phyloP scores from a whole-genome alignment of 306 rosid species.

The Arachis stenosperma region DNA sequence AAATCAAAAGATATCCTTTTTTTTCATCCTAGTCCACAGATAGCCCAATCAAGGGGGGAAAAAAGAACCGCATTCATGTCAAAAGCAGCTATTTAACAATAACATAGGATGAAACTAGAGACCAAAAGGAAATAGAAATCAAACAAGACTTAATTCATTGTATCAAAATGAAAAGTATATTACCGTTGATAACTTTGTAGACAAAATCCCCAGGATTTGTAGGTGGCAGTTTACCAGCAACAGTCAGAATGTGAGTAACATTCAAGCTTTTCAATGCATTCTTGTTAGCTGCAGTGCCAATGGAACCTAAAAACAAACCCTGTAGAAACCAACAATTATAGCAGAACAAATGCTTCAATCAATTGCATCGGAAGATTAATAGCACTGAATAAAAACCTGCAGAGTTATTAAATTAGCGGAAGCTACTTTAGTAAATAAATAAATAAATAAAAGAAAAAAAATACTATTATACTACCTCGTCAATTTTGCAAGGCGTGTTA shows the following conservation, averaged over 20 bases:
- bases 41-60: conserved; percentile 1
- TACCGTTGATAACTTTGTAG: conserved; percentile 66
- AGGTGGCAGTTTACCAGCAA: conserved; percentile 57
- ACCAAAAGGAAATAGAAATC: not conserved
- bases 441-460: not conserved
- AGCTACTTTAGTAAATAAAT: not conserved
- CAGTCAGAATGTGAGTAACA: conserved; percentile 78
- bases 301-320: conserved; percentile 86
- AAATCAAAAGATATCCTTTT: not conserved
- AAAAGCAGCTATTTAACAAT: conserved; percentile 5
- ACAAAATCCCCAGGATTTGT: conserved; percentile 61
- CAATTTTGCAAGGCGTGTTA: conserved; percentile 63
- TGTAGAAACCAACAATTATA: conserved; percentile 35
- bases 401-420: not conserved
- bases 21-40: not conserved
- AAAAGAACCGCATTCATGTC: conserved; percentile 2
- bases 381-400: conserved; percentile 3
- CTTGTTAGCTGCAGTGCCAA: conserved; percentile 68
- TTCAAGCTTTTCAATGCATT: conserved; percentile 56
- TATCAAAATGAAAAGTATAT: conserved; percentile 27
- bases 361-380: conserved; percentile 1
- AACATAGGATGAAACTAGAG: not conserved
- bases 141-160: not conserved
- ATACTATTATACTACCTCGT: conserved; percentile 52
- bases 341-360: not conserved